Conservation (phyloP, 148 eudicot genomes). For the Rhododendron kiyosumense region DNA sequence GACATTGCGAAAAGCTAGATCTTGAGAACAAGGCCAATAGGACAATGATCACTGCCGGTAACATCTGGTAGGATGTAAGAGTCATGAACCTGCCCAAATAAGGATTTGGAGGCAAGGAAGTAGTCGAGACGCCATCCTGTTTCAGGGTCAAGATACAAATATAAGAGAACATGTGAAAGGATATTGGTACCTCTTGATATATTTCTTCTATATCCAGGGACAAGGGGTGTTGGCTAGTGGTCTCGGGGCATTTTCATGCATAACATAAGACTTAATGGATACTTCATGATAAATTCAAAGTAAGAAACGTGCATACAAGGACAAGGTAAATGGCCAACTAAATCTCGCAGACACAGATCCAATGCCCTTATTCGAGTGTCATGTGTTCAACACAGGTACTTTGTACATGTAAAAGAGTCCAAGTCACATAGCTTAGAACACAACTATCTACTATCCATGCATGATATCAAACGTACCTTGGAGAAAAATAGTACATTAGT, state of each 20-base stretch:
- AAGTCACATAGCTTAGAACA: neutral
- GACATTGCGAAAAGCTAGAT: slow-evolving; percentile 19
- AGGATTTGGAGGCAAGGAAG: slow-evolving; percentile 66
- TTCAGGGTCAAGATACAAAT: slow-evolving; percentile 11
- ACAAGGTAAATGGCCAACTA: neutral
- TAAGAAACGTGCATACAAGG: neutral
- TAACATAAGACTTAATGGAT: neutral
- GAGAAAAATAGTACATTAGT: neutral
- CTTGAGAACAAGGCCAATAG: slow-evolving; percentile 80
- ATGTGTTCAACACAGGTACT: neutral
- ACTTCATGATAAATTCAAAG: neutral
- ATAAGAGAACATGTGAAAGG: neutral
- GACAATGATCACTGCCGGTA: slow-evolving; percentile 90
- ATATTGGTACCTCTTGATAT: neutral
- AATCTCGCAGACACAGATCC: neutral
- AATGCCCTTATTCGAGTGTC: neutral
- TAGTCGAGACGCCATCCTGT: slow-evolving; percentile 98
- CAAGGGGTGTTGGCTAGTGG: neutral
- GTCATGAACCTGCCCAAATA: slow-evolving; percentile 68
- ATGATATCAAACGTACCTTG: neutral
- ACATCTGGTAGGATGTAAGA: slow-evolving; percentile 90
- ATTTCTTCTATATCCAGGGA: neutral
- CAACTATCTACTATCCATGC: neutral
- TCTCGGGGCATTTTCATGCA: neutral
- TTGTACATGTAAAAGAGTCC: neutral